phyloP scores from a whole-genome alignment of 1,139 yeast species.

The Magnusiomyces magnusii region DNA sequence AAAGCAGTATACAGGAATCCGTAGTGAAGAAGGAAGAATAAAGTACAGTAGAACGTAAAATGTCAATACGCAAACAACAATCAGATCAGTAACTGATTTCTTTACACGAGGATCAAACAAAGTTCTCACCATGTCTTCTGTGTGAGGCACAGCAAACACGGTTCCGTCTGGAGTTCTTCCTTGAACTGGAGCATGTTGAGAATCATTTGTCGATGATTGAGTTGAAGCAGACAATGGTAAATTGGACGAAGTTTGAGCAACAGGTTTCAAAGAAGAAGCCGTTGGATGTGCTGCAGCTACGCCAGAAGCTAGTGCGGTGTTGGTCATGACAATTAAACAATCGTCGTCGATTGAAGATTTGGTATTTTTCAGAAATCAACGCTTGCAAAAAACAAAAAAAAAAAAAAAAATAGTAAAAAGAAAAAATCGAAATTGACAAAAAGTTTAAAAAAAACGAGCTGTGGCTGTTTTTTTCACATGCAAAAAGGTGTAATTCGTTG shows the following conservation, averaged over 20 bases:
- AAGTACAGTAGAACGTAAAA: slow-evolving; percentile 47
- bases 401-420: background rate
- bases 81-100: slow-evolving; percentile 58
- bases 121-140: slow-evolving; percentile 82
- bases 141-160: slow-evolving; percentile 60
- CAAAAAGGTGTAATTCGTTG: background rate
- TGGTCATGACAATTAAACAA: background rate
- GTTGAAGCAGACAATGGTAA: no score
- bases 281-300: slow-evolving; percentile 6
- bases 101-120: slow-evolving; percentile 68
- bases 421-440: background rate
- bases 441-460: background rate
- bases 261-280: background rate
- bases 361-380: no score
- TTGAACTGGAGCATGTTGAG: background rate
- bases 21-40: slow-evolving; percentile 27
- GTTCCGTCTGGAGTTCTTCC: slow-evolving; percentile 18
- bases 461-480: background rate
- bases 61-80: slow-evolving; percentile 47
- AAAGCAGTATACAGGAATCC: slow-evolving; percentile 43
- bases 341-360: background rate
- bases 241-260: background rate
- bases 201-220: background rate
- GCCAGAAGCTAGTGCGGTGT: slow-evolving; percentile 12
- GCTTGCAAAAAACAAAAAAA: no score